Percentiles rank a stretch among this genome's conserved stretches.
Evolutionary conservation across 371 early-diverging fungal genomes (phyloP).

Genomic region (Phascolomyces articulosus): DNA sequence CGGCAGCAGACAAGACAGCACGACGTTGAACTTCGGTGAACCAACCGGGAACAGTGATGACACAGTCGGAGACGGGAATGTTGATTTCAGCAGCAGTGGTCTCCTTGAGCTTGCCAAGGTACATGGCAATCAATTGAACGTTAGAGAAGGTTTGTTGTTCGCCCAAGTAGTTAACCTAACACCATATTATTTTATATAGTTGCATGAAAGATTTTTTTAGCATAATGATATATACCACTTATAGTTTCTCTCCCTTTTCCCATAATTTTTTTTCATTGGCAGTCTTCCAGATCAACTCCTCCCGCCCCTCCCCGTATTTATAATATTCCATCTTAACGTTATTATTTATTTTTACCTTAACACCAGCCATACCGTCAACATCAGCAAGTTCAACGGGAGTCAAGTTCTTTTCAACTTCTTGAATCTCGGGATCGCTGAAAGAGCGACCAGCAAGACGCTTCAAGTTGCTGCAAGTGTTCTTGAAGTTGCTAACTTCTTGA

Average conservation of each 20-base stretch:
- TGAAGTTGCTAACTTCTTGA: constrained; percentile 93
- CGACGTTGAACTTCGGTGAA: constrained; percentile 94
- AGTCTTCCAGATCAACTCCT: no score
- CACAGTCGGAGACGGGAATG: constrained; percentile 88
- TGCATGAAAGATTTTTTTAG: background rate
- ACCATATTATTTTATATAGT: background rate
- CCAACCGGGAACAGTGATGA: constrained; percentile 95
- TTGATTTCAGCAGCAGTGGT: constrained; percentile 85
- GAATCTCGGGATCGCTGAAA: constrained; percentile 87
- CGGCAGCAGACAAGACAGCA: constrained; percentile 86
- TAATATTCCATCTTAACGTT: no score
- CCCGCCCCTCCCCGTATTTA: no score
- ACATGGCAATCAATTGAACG: constrained; percentile 94
- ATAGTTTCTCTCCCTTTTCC: background rate
- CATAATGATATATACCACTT: background rate
- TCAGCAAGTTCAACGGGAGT: constrained; percentile 82
- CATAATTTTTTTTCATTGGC: background rate
- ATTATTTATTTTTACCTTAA: constrained; percentile 57
- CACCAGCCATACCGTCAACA: constrained; percentile 86
- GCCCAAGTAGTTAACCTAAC: constrained; percentile 78
- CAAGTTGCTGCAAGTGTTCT: constrained; percentile 91
- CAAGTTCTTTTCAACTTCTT: constrained; percentile 80
- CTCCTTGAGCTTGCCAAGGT: constrained; percentile 89
- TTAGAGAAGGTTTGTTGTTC: constrained; percentile 80
- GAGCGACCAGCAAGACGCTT: constrained; percentile 98